Percentiles rank a stretch among this genome's conserved stretches.
phyloP scores from a whole-genome alignment of 2,329 filamentous ascomycete genomes.

The Aspergillus viridinutans region DNA sequence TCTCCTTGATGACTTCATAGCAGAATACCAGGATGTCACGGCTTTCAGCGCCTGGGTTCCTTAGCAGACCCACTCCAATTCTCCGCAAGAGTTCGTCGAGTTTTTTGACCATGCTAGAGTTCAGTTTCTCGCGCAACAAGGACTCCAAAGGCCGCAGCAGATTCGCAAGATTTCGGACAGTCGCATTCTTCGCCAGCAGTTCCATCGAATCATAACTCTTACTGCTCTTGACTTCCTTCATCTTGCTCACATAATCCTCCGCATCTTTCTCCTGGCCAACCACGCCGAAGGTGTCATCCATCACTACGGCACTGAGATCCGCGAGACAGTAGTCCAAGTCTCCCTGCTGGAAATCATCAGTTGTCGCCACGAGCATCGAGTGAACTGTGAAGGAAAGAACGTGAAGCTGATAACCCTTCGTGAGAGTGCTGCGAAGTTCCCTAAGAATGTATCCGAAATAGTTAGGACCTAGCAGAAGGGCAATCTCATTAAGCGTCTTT shows the following conservation, averaged over 20 bases:
- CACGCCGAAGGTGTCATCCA: conserved; percentile 95
- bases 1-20: conserved; percentile 87
- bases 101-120: conserved; percentile 77
- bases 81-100: conserved; percentile 83
- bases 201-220: conserved; percentile 99
- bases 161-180: conserved; percentile 66
- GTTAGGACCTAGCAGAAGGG: conserved; percentile 70
- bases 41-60: conserved; percentile 73
- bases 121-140: conserved; percentile 77
- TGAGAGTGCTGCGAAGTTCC: conserved; percentile 77
- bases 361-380: conserved; percentile 73
- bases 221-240: conserved; percentile 96
- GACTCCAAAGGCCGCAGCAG: conserved; percentile 74
- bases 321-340: conserved; percentile 84
- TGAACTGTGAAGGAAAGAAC: conserved; percentile 94
- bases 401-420: conserved; percentile 86
- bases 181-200: conserved; percentile 76
- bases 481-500: conserved; percentile 80
- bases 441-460: conserved; percentile 93
- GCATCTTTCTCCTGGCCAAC: conserved; percentile 95
- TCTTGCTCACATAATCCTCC: conserved; percentile 88
- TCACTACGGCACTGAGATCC: conserved; percentile 75
- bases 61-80: conserved; percentile 75
- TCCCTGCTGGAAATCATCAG: conserved; percentile 70
- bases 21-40: conserved; percentile 88